Conservation (phyloP, 2,329 filamentous ascomycete species). For the Pestalotiopsis sp. region DNA sequence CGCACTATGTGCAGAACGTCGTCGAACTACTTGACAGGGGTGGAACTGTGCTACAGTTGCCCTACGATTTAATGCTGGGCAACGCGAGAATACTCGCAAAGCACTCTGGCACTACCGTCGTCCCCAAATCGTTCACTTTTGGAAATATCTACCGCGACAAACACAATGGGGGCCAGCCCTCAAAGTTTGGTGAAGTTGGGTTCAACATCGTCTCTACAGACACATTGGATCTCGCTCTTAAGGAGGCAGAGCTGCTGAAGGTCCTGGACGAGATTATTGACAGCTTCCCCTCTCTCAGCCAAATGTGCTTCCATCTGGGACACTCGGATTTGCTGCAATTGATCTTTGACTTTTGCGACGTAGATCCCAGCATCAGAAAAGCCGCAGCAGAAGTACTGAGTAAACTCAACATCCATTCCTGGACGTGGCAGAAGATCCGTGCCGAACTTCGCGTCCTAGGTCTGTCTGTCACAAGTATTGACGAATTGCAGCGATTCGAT, state of each 20-base stretch:
- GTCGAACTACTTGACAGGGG: conserved; percentile 81
- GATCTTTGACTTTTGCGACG: conserved; percentile 88
- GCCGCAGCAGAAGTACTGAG: conserved; percentile 82
- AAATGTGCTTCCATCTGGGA: conserved; percentile 88
- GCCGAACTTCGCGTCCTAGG: conserved; percentile 79
- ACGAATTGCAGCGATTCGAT: conserved; percentile 89
- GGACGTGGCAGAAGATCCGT: conserved; percentile 81
- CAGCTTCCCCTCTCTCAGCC: conserved; percentile 74
- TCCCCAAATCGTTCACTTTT: conserved; percentile 83
- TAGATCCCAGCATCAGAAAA: conserved; percentile 68
- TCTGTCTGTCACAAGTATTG: conserved; percentile 84
- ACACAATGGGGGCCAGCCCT: conserved; percentile 77
- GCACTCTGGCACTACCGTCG: conserved; percentile 58
- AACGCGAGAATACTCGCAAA: conserved; percentile 84
- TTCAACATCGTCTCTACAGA: conserved; percentile 93
- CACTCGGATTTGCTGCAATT: conserved; percentile 84
- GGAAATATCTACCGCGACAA: conserved; percentile 84
- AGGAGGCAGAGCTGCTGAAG: conserved; percentile 93
- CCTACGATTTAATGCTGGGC: conserved; percentile 88
- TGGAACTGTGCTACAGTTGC: conserved; percentile 90
- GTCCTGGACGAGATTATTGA: conserved; percentile 89
- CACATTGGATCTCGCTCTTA: conserved; percentile 79
- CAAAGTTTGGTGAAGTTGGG: conserved; percentile 84
- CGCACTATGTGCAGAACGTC: conserved; percentile 75
- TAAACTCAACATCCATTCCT: conserved; percentile 80